Conservation (phyloP, 31 red algal genomes). For the Odonthalia washingtoniensis region DNA sequence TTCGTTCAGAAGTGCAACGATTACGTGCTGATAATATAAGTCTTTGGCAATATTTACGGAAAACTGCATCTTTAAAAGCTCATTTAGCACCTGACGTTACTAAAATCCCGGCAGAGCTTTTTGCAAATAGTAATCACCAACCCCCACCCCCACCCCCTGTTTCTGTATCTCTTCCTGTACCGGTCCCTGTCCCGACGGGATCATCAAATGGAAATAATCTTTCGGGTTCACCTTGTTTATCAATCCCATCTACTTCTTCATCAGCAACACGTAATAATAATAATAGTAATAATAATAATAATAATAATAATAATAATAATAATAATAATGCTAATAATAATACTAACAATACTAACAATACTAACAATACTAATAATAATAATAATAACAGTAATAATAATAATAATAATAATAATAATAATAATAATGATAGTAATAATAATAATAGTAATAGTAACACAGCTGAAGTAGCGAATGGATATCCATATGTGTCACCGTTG, state of each 20-base stretch:
- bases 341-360: too few species aligned
- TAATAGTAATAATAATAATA: not conserved
- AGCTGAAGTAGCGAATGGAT: not conserved
- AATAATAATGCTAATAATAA: too few species aligned
- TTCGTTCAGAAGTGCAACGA: slow-evolving; percentile 72
- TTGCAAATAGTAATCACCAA: slow-evolving; percentile 14
- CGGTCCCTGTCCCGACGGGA: not conserved
- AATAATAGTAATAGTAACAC: not conserved
- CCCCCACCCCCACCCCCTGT: slow-evolving; percentile 18
- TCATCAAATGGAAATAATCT: too few species aligned
- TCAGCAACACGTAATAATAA: not conserved
- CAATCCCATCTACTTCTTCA: too few species aligned
- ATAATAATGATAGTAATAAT: not conserved
- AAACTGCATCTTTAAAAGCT: slow-evolving; percentile 42
- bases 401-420: not conserved
- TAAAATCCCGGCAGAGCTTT: slow-evolving; percentile 64
- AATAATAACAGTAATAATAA: too few species aligned
- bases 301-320: not conserved
- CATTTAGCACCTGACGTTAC: slow-evolving; percentile 58
- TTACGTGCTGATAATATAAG: slow-evolving; percentile 73
- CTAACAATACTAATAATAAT: too few species aligned
- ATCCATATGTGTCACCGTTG: not conserved
- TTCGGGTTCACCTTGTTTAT: too few species aligned
- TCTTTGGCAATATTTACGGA: slow-evolving; percentile 68
- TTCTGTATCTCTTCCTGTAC: not conserved